These are phyloP conservation scores for Microdochium trichocladiopsis DNA, from an alignment of 2,329 filamentous ascomycete species.

Conservation along the genomic window DNA sequence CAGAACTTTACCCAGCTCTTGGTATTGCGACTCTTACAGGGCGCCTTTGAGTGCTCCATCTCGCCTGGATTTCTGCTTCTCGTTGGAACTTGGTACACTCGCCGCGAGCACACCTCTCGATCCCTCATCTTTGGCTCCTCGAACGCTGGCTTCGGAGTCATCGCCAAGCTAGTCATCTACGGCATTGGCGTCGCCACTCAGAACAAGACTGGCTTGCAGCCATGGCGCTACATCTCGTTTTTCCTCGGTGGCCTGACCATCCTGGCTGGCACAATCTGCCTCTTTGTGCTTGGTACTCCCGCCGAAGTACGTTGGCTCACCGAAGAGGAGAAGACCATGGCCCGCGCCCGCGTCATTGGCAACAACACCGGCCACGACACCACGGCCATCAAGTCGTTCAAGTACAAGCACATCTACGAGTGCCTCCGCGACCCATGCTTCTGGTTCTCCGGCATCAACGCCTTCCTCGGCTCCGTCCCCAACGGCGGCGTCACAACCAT, in stretches of 20 bases:
- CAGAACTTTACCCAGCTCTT: conserved; percentile 28
- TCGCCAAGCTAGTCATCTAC: conserved; percentile 26
- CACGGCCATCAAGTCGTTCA: conserved; percentile 27
- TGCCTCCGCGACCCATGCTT: conserved; percentile 27
- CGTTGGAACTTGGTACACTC: conserved; percentile 28
- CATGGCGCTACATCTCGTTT: conserved; percentile 30
- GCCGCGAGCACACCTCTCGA: conserved; percentile 26
- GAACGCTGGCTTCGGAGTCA: conserved; percentile 28
- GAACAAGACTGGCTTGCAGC: conserved; percentile 17
- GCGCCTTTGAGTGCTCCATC: conserved; percentile 29
- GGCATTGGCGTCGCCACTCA: conserved; percentile 24
- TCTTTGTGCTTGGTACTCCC: conserved; percentile 27
- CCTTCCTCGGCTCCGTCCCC: conserved; percentile 25
- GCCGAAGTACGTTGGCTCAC: conserved; percentile 29
- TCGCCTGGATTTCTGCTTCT: conserved; percentile 29
- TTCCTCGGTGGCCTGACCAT: conserved; percentile 27
- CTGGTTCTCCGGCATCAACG: conserved; percentile 27
- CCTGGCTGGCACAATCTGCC: conserved; percentile 20
- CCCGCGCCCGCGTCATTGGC: conserved; percentile 23
- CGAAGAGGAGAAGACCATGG: conserved; percentile 26
- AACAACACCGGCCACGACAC: conserved; percentile 29
- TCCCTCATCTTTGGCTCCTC: conserved; percentile 27
- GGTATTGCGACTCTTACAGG: conserved; percentile 26
- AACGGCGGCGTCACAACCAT: conserved; percentile 28
- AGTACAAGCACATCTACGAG: conserved; percentile 27